These are phyloP conservation scores for Dothidotthia symphoricarpi DNA, from an alignment of 2,329 filamentous ascomycete genomes.

Conservation along the genomic window DNA sequence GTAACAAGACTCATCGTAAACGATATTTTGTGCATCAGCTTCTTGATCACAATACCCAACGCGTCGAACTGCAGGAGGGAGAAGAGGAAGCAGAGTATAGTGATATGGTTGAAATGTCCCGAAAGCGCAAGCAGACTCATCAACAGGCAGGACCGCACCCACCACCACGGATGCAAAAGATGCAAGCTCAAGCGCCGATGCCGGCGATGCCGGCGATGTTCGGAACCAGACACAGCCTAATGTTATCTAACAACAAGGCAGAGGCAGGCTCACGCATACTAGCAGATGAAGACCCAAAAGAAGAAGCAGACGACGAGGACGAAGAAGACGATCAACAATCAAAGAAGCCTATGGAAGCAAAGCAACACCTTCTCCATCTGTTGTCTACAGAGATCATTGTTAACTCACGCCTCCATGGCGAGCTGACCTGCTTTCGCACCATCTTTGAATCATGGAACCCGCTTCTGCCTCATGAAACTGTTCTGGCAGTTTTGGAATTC, in stretches of 20 bases:
- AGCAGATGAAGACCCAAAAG: constrained; percentile 4
- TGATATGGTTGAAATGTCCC: constrained; percentile 1
- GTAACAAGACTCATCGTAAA: constrained; percentile 16
- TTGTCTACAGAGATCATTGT: constrained; percentile 32
- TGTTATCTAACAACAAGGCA: no score
- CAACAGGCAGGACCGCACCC: not conserved
- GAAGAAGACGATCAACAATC: constrained; percentile 1
- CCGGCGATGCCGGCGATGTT: no score
- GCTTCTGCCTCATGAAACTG: constrained; percentile 47
- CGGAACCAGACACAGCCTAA: no score
- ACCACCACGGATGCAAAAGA: no score
- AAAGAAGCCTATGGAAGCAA: constrained; percentile 33
- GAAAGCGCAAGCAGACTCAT: not conserved
- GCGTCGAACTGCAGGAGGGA: constrained; percentile 26
- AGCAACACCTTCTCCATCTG: constrained; percentile 33
- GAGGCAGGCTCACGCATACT: no score
- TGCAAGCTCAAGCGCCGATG: no score
- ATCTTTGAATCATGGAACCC: constrained; percentile 34
- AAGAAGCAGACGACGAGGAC: constrained; percentile 1
- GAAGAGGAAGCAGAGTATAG: constrained; percentile 33
- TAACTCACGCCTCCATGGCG: constrained; percentile 32
- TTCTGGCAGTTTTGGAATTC: constrained; percentile 46
- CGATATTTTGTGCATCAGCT: constrained; percentile 31
- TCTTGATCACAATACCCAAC: constrained; percentile 22
- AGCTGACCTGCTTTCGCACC: constrained; percentile 33